Percentiles rank a stretch among this genome's conserved stretches.
Conservation (phyloP, 2,329 filamentous ascomycete genomes). For the Coniochaeta prunicola region DNA sequence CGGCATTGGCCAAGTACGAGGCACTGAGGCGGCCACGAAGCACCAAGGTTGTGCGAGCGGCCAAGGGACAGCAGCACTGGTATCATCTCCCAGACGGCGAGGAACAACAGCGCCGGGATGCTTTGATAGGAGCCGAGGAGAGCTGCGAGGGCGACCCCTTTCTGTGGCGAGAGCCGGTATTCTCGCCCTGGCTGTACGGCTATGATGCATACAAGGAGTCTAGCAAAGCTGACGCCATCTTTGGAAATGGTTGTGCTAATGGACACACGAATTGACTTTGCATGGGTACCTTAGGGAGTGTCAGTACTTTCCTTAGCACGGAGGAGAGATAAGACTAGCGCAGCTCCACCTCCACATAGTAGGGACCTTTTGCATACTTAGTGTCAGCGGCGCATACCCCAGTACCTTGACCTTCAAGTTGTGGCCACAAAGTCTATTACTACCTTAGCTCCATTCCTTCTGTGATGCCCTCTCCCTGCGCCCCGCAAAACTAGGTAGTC, state of each 20-base stretch:
- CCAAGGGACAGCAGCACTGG: conserved; percentile 7
- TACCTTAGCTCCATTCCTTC: too few relatives aligned
- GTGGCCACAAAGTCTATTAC: too few relatives aligned
- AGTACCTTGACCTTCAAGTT: too few relatives aligned
- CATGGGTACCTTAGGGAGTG: too few relatives aligned
- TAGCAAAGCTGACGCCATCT: not conserved
- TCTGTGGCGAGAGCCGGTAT: conserved; percentile 7
- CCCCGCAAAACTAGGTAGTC: not conserved
- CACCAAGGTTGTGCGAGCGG: conserved; percentile 6
- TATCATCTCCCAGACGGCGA: conserved; percentile 7
- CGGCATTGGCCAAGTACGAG: conserved; percentile 6
- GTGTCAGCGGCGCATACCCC: too few relatives aligned
- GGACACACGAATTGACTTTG: too few relatives aligned
- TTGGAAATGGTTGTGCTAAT: not conserved
- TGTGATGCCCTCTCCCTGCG: too few relatives aligned
- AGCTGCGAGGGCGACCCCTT: conserved; percentile 5
- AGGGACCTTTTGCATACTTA: too few relatives aligned
- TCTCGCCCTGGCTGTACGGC: conserved; percentile 8
- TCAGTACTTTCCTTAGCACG: conserved; percentile 1
- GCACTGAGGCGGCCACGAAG: conserved; percentile 5
- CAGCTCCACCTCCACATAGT: too few relatives aligned
- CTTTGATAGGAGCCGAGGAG: conserved; percentile 3
- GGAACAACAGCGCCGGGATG: conserved; percentile 6
- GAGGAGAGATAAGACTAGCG: not conserved
- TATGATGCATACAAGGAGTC: conserved; percentile 8